Base-by-base conservation (phyloP, 1,284 basidiomycete genomes). In the Veloporphyrellus conicus region DNA sequence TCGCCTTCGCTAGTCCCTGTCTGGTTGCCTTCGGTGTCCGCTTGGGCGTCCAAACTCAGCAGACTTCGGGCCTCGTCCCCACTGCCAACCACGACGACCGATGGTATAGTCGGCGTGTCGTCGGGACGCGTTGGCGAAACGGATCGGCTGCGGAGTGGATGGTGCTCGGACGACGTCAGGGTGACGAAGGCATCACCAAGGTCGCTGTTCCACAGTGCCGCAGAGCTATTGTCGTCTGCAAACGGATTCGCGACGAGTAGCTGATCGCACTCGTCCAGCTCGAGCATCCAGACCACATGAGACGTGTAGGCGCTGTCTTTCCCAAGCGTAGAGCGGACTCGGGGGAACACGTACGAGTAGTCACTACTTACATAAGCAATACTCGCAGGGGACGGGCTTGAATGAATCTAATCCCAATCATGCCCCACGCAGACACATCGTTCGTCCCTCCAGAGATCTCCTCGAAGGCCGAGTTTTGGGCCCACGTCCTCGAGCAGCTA, bases 401-500 rank as follows among this genome's bases (percentile, higher is more conserved):
- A 4, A 25, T 25, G 23, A 18, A 45, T 37, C 49, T 39, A 16
- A 33, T 46, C 35, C 15, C 28, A 4, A 10, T 15, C 27, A 93
- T 93, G 90, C 84, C 84, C 23, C 90, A 94, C 71, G 90, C 91
- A 46, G 90, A 93, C 62, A 76, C 84, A 14, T 82, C 86, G 5
- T 67, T 82, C 18, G 74, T 93, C 7, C 90, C 90, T 6, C 57
- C 72, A 16, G 75, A 74, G 59, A 78, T 93, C 53, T 71, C 68
- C 46, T 80, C 80, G 44, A 93, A 88, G 60, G 38, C 68, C 7
- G 77, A 86, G 40, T 90, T 93, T 66, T 93, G 91, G 87, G 67
- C 68, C 3, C 83, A 91, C 68, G 77, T 93, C 29, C 68, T 79
- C 54, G 62, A 64, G 4, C 87, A 91, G 61, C 68, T 93, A 18